phyloP scores from a whole-genome alignment of 495 filamentous ascomycete genomes.

The Penicillium daleae region DNA sequence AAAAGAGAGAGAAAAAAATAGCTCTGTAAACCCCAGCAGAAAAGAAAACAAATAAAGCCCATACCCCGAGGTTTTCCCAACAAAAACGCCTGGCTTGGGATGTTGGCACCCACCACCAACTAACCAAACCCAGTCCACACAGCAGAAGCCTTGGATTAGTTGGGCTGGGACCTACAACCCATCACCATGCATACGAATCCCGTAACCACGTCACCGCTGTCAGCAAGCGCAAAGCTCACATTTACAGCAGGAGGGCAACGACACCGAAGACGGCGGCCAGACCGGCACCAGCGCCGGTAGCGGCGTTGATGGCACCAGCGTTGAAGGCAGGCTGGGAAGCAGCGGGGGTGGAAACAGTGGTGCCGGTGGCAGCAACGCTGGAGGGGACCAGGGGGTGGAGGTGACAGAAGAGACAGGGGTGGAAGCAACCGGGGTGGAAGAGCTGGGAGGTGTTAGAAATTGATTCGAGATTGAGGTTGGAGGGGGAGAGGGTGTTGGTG shows the following conservation, averaged over 20 bases:
- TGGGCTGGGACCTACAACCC: not conserved
- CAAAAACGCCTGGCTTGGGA: conserved; percentile 17
- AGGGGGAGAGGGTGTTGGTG: not conserved
- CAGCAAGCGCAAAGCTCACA: conserved; percentile 4
- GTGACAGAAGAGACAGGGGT: conserved; percentile 58
- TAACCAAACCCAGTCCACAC: conserved; percentile 1
- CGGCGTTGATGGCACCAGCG: conserved; percentile 52
- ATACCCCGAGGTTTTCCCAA: conserved; percentile 5
- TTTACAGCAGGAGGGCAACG: conserved; percentile 75
- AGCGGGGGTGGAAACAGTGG: conserved; percentile 48
- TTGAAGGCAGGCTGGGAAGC: conserved; percentile 53
- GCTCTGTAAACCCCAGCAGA: conserved; percentile 8
- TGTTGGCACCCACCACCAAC: not conserved
- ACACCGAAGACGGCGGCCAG: conserved; percentile 76
- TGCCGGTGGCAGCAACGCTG: conserved; percentile 18
- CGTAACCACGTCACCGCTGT: conserved; percentile 3
- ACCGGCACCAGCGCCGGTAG: conserved; percentile 64
- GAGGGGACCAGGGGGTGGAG: conserved; percentile 59
- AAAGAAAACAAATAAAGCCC: conserved; percentile 6
- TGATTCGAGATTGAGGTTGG: not conserved
- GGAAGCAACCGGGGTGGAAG: conserved; percentile 32
- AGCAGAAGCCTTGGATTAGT: no score
- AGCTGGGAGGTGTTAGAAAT: conserved; percentile 17
- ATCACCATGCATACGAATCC: conserved; percentile 11
- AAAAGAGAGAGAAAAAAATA: conserved; percentile 12